Evolutionary conservation across 1,284 basidiomycete genomes (phyloP).

Genomic region (Fomitopsis schrenkii): DNA sequence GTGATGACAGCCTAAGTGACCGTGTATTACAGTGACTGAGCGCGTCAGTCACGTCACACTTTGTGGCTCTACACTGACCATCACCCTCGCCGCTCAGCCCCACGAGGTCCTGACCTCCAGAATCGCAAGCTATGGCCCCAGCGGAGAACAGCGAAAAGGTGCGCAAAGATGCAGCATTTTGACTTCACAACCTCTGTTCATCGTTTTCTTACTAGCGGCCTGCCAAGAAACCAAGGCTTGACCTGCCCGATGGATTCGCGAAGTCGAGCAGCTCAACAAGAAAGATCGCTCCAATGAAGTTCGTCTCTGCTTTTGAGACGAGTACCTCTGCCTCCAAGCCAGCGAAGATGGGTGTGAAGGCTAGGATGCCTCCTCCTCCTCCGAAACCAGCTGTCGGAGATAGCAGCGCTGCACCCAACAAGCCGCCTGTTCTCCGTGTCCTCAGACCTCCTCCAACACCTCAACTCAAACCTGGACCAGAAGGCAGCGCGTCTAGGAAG

Average conservation of each 20-base stretch:
- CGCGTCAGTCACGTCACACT: neutral
- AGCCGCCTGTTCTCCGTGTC: neutral
- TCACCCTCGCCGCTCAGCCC: no score
- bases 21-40: neutral
- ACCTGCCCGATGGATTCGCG: constrained; percentile 4
- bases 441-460: neutral
- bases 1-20: no score
- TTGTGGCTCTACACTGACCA: no score
- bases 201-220: neutral
- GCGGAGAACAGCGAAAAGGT: neutral
- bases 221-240: constrained; percentile 2
- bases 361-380: neutral
- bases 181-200: neutral
- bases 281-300: neutral
- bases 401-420: neutral
- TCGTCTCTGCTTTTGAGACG: constrained; percentile 7
- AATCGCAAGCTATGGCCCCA: no score
- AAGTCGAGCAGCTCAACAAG: neutral
- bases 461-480: neutral
- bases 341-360: neutral
- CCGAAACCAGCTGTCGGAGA: neutral
- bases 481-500: neutral
- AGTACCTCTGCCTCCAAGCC: neutral
- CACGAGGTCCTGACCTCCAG: no score
- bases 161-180: neutral